A percentile compares a stretch with the other conserved stretches of the same genome.
Evolutionary conservation across 495 filamentous ascomycete genomes (phyloP).

Genomic region (Darksidea phi): DNA sequence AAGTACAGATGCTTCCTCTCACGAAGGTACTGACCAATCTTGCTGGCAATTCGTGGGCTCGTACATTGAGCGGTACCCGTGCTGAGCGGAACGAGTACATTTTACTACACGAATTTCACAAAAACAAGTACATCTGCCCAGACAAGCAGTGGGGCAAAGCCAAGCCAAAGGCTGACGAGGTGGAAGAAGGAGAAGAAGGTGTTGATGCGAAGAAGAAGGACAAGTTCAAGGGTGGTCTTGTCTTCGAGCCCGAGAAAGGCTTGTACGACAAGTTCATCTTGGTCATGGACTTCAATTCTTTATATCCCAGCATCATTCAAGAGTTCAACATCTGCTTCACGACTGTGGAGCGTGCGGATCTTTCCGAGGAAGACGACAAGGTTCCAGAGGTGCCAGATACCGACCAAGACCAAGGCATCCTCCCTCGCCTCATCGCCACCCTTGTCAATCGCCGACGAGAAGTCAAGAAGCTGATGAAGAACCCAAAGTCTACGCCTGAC

Average conservation of each 20-base stretch:
- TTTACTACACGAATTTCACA: conserved; percentile 91
- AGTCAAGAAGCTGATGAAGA: conserved; percentile 96
- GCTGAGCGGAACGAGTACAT: conserved; percentile 99
- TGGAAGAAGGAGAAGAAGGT: conserved; percentile 69
- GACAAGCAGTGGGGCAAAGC: conserved; percentile 79
- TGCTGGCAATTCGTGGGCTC: conserved; percentile 96
- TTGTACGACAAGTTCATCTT: conserved; percentile 95
- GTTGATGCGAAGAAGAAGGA: conserved; percentile 88
- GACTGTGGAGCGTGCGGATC: conserved; percentile 74
- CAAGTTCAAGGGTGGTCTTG: conserved; percentile 96
- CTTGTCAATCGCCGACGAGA: conserved; percentile 82
- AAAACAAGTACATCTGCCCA: conserved; percentile 95
- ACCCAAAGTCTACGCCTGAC: conserved; percentile 78
- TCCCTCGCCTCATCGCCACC: conserved; percentile 85
- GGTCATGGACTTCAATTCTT: conserved; percentile 99
- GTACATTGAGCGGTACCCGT: conserved; percentile 90
- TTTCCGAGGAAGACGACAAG: conserved; percentile 74
- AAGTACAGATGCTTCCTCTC: conserved; percentile 86
- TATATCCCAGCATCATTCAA: conserved; percentile 98
- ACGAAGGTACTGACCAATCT: conserved; percentile 95
- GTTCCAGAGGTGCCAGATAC: conserved; percentile 63
- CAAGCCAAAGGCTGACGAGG: conserved; percentile 65
- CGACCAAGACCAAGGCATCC: conserved; percentile 71
- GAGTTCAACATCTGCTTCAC: conserved; percentile 99
- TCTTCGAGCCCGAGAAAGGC: conserved; percentile 96